Evolutionary conservation across 1,139 yeast genomes (phyloP).

Genomic region (Geotrichum histeridarum): DNA sequence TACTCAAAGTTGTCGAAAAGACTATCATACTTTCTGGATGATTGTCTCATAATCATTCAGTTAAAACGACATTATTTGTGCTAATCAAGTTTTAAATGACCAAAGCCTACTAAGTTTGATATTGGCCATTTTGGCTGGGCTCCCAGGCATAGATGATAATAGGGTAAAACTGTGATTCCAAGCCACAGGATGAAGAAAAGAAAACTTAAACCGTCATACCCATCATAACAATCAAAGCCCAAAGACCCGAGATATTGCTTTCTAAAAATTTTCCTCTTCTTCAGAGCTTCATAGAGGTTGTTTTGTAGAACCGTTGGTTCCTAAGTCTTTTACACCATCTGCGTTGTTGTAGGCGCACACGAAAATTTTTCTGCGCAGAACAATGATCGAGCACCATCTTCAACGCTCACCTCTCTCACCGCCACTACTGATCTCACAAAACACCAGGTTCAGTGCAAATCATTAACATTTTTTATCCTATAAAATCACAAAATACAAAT

Average conservation of each 20-base stretch:
- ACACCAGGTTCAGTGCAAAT: not conserved
- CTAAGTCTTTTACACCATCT: not conserved
- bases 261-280: not conserved
- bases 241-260: not conserved
- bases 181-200: too few species aligned
- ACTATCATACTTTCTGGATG: too few species aligned
- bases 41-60: too few species aligned
- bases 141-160: too few species aligned
- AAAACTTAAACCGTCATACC: too few species aligned
- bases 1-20: too few species aligned
- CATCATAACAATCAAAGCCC: not conserved
- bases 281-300: not conserved
- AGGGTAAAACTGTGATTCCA: too few species aligned
- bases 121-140: too few species aligned
- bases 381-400: not conserved
- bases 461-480: constrained; percentile 4
- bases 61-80: too few species aligned
- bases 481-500: constrained; percentile 2
- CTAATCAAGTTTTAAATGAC: too few species aligned
- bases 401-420: too few species aligned
- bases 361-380: not conserved
- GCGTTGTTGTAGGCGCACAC: not conserved
- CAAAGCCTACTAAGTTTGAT: too few species aligned
- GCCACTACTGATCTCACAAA: not conserved
- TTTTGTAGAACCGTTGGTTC: not conserved